These are phyloP conservation scores for Saccharomyces hybrid DNA, from an alignment of 1,139 yeast genomes.

Conservation along the genomic window DNA sequence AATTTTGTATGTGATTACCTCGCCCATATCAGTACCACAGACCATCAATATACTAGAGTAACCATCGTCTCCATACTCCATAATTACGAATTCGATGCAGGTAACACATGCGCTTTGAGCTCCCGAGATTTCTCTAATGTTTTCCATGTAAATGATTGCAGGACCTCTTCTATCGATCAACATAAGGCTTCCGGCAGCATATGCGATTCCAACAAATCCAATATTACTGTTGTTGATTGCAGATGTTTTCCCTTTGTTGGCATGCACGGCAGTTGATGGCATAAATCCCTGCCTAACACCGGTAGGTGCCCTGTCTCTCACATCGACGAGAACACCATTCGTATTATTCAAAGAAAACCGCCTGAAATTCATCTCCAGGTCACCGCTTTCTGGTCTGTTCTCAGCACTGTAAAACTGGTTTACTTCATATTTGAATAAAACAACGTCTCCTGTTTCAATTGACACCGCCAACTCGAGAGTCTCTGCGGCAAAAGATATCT, in stretches of 20 bases:
- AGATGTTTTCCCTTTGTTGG: slow-evolving; percentile 44
- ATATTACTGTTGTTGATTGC: slow-evolving; percentile 62
- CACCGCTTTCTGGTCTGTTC: slow-evolving; percentile 17
- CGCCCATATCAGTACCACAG: slow-evolving; percentile 79
- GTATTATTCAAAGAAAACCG: slow-evolving; percentile 28
- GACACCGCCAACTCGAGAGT: slow-evolving; percentile 69
- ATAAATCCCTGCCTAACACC: slow-evolving; percentile 56
- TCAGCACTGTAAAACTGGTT: slow-evolving; percentile 38
- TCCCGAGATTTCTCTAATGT: slow-evolving; percentile 25
- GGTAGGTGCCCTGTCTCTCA: slow-evolving; percentile 36
- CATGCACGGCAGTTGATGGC: slow-evolving; percentile 54
- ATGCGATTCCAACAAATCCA: slow-evolving; percentile 83
- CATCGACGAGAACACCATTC: slow-evolving; percentile 30
- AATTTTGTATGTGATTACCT: slow-evolving; percentile 57
- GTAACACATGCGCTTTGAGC: slow-evolving; percentile 40
- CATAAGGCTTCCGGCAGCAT: slow-evolving; percentile 63
- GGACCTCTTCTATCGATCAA: slow-evolving; percentile 86
- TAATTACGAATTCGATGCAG: slow-evolving; percentile 61
- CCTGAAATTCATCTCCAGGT: slow-evolving; percentile 27
- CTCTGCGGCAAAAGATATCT: slow-evolving; percentile 68
- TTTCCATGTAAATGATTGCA: slow-evolving; percentile 59
- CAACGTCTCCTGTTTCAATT: slow-evolving; percentile 59
- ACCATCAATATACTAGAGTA: slow-evolving; percentile 65
- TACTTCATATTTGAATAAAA: slow-evolving; percentile 65
- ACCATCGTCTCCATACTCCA: slow-evolving; percentile 55